phyloP scores from a whole-genome alignment of 805 yeast species.

The Ogataea ramenticola region DNA sequence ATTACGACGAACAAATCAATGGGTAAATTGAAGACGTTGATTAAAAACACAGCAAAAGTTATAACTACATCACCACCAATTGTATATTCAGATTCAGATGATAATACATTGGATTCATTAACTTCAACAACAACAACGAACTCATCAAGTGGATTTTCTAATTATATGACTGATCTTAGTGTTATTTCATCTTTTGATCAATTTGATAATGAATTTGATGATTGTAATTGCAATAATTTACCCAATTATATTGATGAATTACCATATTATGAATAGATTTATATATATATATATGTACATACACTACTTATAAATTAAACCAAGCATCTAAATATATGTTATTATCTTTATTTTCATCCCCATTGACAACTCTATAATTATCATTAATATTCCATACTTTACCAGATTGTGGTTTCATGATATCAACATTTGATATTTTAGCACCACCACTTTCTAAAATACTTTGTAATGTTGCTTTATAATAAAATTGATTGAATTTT shows the following conservation, averaged over 20 bases:
- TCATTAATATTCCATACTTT: conserved; percentile 24
- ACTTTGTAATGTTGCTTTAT: conserved; percentile 79
- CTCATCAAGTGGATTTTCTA: not conserved
- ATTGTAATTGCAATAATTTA: conserved; percentile 1
- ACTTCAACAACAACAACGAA: not conserved
- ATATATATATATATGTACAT: no score
- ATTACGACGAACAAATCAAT: not conserved
- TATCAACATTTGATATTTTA: conserved; percentile 19
- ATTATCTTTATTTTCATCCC: conserved; percentile 7
- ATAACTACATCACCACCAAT: not conserved
- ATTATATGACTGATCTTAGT: not conserved
- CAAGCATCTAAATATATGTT: conserved; percentile 23
- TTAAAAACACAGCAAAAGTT: not conserved
- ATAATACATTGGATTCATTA: no score
- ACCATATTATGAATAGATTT: no score
- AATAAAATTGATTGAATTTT: conserved; percentile 49
- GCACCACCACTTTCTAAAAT: conserved; percentile 63
- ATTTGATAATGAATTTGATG: not conserved
- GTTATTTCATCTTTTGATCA: not conserved
- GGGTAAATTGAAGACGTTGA: no score
- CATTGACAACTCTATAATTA: conserved; percentile 21
- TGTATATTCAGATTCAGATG: no score
- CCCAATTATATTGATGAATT: not conserved
- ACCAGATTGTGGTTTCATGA: conserved; percentile 20
- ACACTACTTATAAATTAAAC: conserved; percentile 14